Evolutionary conservation across 164 flowering plant species (phyloP).

Genomic region (Warburgia ugandensis): DNA sequence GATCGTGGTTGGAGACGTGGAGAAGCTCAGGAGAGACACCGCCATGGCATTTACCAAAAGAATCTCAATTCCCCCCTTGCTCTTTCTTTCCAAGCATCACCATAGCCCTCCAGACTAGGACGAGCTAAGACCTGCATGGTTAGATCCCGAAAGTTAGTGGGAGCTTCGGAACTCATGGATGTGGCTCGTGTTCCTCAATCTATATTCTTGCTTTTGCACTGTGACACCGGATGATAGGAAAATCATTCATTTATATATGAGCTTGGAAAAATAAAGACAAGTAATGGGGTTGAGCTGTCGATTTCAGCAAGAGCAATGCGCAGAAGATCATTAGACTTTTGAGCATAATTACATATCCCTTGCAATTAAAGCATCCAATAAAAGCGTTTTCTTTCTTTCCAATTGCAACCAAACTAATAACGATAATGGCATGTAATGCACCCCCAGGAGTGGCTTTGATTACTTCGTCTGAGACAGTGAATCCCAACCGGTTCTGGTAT

Average conservation of each 20-base stretch:
- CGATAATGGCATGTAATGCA: background rate
- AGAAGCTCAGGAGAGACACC: conserved; percentile 67
- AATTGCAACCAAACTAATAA: background rate
- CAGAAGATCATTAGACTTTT: conserved; percentile 10
- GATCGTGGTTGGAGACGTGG: conserved; percentile 12
- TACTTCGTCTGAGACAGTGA: no score
- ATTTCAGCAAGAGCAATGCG: conserved; percentile 22
- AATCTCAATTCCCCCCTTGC: no score
- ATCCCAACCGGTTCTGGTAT: no score
- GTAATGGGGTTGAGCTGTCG: conserved; percentile 24
- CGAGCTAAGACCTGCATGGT: conserved; percentile 8
- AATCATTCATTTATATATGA: conserved; percentile 19
- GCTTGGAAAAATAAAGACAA: conserved; percentile 10
- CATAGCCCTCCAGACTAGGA: background rate
- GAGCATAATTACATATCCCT: background rate
- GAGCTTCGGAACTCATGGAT: conserved; percentile 4
- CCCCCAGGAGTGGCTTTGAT: no score
- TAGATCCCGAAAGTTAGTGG: background rate
- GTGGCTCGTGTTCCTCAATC: background rate
- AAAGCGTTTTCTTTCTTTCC: background rate
- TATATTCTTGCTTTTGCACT: background rate
- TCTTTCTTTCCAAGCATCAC: background rate
- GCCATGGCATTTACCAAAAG: conserved; percentile 17
- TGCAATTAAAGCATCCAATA: background rate
- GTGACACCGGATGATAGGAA: background rate